A percentile compares a stretch with the other conserved stretches of the same genome.
Evolutionary conservation across 1,284 basidiomycete species (phyloP).

Genomic region (Hymenochaete sp.): DNA sequence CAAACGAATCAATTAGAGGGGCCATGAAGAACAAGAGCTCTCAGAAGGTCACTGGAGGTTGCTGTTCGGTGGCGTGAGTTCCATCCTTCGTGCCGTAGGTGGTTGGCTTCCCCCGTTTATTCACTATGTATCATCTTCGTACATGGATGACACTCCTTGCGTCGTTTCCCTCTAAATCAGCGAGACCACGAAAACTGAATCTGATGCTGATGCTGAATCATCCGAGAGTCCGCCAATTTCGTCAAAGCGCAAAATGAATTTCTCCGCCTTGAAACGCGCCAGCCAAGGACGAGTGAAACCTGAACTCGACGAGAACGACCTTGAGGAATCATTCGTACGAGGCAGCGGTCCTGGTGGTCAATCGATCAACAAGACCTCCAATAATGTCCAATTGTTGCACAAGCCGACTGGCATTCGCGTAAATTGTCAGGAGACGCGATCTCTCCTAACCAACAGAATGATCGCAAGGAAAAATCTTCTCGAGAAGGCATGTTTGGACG

Average conservation of each 20-base stretch:
- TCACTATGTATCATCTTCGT: constrained; percentile 15
- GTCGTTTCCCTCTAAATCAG: constrained; percentile 13
- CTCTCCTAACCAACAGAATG: constrained; percentile 58
- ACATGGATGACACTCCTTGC: no score
- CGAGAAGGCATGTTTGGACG: constrained; percentile 46
- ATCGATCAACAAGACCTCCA: constrained; percentile 80
- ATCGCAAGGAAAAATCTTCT: constrained; percentile 57
- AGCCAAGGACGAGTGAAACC: constrained; percentile 54
- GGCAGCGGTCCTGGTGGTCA: constrained; percentile 83
- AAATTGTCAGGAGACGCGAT: constrained; percentile 71
- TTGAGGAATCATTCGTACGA: constrained; percentile 71
- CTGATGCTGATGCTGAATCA: not conserved
- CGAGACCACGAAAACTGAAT: not conserved
- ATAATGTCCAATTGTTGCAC: constrained; percentile 73
- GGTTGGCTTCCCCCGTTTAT: constrained; percentile 6
- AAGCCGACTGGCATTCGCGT: constrained; percentile 72
- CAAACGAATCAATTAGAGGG: constrained; percentile 62
- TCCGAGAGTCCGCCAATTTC: no score
- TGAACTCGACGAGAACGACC: constrained; percentile 58
- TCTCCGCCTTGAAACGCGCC: constrained; percentile 60
- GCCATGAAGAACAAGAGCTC: constrained; percentile 28
- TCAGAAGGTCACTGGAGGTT: constrained; percentile 23
- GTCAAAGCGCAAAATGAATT: constrained; percentile 26
- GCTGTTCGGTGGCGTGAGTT: constrained; percentile 19
- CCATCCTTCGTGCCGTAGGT: constrained; percentile 6